Conservation (phyloP, 805 yeast species). For the Debaryomyces castellii region DNA sequence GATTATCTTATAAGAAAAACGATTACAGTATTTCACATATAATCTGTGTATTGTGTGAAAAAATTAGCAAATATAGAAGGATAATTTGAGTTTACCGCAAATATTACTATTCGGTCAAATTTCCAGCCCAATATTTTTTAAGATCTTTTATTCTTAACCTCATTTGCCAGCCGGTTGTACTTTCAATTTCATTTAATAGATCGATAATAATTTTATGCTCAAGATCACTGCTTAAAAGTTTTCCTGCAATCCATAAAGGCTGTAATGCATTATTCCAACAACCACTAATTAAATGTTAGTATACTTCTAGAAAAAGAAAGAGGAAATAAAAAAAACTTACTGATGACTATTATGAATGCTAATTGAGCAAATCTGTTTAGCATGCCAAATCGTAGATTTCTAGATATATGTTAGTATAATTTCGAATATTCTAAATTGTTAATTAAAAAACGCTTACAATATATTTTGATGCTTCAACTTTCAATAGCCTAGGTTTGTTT, state of each 20-base stretch:
- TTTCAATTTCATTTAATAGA: constrained; percentile 22
- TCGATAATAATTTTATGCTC: constrained; percentile 19
- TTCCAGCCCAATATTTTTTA: constrained; percentile 20
- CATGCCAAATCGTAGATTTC: constrained; percentile 38
- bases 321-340: constrained; percentile 2
- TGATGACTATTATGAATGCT: constrained; percentile 26
- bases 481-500: constrained; percentile 37
- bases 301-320: neutral
- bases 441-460: constrained; percentile 3
- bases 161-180: constrained; percentile 32
- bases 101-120: neutral
- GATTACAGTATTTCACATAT: neutral
- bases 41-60: too few species aligned
- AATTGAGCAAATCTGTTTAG: constrained; percentile 37
- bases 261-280: constrained; percentile 27
- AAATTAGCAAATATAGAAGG: too few species aligned
- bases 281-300: constrained; percentile 11
- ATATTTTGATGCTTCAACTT: constrained; percentile 15
- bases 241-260: constrained; percentile 26
- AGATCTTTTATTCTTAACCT: constrained; percentile 24
- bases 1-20: neutral
- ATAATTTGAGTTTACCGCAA: too few species aligned
- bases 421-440: neutral
- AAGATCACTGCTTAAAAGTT: constrained; percentile 21
- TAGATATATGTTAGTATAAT: constrained; percentile 5